Conservation (phyloP, 805 yeast species). For the Saccharomycopsis malanga region DNA sequence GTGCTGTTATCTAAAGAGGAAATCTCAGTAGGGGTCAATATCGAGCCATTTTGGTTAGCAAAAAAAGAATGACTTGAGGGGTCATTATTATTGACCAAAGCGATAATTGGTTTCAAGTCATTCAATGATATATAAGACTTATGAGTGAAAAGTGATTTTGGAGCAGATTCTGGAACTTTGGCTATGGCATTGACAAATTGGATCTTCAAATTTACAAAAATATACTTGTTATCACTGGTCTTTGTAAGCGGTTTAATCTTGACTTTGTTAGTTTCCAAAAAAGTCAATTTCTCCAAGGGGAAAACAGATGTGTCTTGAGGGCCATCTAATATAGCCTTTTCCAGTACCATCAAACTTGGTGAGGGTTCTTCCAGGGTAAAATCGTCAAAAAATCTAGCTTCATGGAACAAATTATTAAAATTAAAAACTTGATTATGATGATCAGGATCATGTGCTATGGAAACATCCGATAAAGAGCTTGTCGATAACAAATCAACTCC, state of each 20-base stretch:
- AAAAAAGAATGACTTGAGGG: slow-evolving; percentile 22
- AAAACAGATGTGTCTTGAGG: neutral
- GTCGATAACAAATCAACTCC: neutral
- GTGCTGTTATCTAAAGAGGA: neutral
- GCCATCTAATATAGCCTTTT: neutral
- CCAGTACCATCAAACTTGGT: neutral
- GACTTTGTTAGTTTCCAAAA: slow-evolving; percentile 4
- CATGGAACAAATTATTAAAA: slow-evolving; percentile 15
- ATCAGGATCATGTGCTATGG: neutral
- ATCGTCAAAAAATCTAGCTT: neutral
- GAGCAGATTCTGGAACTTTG: slow-evolving; percentile 13
- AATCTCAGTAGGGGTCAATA: slow-evolving; percentile 9
- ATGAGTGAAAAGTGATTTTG: slow-evolving; percentile 34
- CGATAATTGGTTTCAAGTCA: slow-evolving; percentile 53
- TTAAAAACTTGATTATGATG: slow-evolving; percentile 6
- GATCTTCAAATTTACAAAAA: slow-evolving; percentile 60
- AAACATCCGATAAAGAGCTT: neutral
- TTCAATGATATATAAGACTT: slow-evolving; percentile 51
- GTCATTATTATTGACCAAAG: slow-evolving; percentile 48
- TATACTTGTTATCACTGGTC: slow-evolving; percentile 36
- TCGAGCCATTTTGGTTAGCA: slow-evolving; percentile 10
- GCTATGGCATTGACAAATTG: slow-evolving; percentile 43
- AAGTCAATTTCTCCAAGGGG: neutral
- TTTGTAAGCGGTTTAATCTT: neutral
- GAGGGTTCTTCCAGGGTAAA: neutral